Conservation (phyloP, 768 basidiomycete genomes). For the Hebeloma cylindrosporum region DNA sequence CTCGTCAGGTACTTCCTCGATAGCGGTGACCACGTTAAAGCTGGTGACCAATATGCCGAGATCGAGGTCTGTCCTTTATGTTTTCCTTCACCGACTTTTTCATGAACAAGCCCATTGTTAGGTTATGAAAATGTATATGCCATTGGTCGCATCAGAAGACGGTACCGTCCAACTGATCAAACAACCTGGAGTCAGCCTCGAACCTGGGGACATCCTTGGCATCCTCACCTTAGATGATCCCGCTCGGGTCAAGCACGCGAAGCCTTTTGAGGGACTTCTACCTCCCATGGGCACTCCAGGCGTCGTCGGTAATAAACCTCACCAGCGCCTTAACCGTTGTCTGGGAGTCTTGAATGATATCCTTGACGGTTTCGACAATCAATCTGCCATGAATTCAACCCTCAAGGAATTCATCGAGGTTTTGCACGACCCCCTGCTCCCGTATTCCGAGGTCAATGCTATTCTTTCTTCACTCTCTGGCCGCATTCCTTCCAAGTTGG, state of each 20-base stretch:
- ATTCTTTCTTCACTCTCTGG: constrained; percentile 89
- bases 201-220: constrained; percentile 96
- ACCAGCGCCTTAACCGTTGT: constrained; percentile 80
- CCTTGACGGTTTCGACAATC: constrained; percentile 95
- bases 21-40: constrained; percentile 95
- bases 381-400: constrained; percentile 82
- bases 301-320: constrained; percentile 84
- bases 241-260: constrained; percentile 94
- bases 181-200: constrained; percentile 95
- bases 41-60: constrained; percentile 96
- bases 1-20: constrained; percentile 93
- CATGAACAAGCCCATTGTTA: constrained; percentile 27
- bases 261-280: constrained; percentile 94
- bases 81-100: constrained; percentile 2
- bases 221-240: constrained; percentile 97
- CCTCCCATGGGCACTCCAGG: constrained; percentile 84
- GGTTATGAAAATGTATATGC: constrained; percentile 99
- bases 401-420: constrained; percentile 85
- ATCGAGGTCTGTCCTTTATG: constrained; percentile 68
- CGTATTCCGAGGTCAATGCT: constrained; percentile 81
- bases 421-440: constrained; percentile 82
- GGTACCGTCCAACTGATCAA: constrained; percentile 95
- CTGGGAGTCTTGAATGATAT: constrained; percentile 83
- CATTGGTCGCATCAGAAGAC: constrained; percentile 90
- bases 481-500: constrained; percentile 89